Evolutionary conservation across 768 basidiomycete species (phyloP), one percentile per base, ranked within the genome.

Genomic region (Leccinum aurantiacum): DNA sequence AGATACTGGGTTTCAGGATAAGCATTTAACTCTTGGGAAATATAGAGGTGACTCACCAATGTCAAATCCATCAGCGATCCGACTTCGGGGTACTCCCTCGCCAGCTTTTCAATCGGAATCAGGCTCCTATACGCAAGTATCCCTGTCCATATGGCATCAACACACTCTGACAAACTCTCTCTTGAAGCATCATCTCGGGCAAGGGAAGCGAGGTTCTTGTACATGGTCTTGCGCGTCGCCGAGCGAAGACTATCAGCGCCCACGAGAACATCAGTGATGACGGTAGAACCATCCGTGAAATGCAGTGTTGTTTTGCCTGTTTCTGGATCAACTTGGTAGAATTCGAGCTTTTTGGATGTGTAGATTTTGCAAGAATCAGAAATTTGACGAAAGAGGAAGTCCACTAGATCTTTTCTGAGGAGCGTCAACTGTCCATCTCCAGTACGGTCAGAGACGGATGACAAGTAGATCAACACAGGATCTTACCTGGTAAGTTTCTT

Each of bases 201-300:
- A 11, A 38, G 52, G 8, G 63, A 62, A 22, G 63, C 68, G 3
- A 68, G 53, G 2, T 56, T 53, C 48, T 58, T 31, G 25, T 72
- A 68, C 64, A 78, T 69, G 9, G 61, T 62, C 19, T 52, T 63
- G 38, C 77, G 71, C 4, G 71, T 67, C 25, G 64, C 68, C 0
- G 80, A 81, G 25, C 68, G 76, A 57, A 81, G 68, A 2, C 80
- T 80, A 57, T 82, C 81, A 8, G 76, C 71, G 1, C 77, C 80
- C 8, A 81, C 62, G 35, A 82, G 67, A 7, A 82, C 57, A 55
- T 82, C 79, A 33, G 78, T 78, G 0, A 62, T 62, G 4, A 73
- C 70, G 1, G 62, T 66, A 13, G 71, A 69, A 3, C 75, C 78
- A 22, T 81, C 76, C 0, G 67, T 56, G 53, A 82, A 82, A 14